Percentiles rank a stretch among this genome's conserved stretches.
Conservation (phyloP, 768 basidiomycete genomes). For the Leccinum uliginosum region DNA sequence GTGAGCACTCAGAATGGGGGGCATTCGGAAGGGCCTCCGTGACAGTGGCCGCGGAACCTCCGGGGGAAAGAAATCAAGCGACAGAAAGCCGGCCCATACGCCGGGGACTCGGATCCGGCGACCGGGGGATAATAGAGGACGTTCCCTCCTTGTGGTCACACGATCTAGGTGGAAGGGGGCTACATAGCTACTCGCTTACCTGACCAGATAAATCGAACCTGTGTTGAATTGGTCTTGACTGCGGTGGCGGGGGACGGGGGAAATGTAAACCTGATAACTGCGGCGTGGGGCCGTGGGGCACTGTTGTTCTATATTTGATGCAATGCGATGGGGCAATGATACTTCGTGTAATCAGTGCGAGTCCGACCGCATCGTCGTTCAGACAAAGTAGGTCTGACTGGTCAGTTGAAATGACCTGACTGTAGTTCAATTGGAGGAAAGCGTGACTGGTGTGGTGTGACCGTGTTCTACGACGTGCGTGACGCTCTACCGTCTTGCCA, state of each 20-base stretch:
- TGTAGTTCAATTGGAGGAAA: not conserved
- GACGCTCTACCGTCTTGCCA: not conserved
- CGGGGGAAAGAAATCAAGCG: not conserved
- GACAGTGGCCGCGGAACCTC: too few species aligned
- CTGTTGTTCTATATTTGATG: not conserved
- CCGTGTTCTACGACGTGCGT: not conserved
- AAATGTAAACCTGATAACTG: not conserved
- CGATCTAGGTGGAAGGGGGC: not conserved
- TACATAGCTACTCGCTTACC: not conserved
- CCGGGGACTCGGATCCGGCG: not conserved
- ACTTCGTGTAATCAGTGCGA: not conserved
- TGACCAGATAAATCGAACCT: not conserved
- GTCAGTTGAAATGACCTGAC: not conserved
- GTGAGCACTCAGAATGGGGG: not conserved
- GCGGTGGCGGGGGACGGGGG: not conserved
- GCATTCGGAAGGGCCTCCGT: not conserved
- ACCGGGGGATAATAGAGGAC: not conserved
- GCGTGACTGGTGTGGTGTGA: not conserved
- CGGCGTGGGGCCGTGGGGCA: not conserved
- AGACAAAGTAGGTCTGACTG: not conserved
- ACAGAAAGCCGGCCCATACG: not conserved
- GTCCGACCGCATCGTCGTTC: not conserved
- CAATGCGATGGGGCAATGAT: not conserved
- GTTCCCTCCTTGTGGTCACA: not conserved
- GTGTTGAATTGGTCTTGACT: conserved; percentile 1